These are phyloP conservation scores for Coemansia sp. DNA, from an alignment of 192 early-diverging fungal genomes.

Conservation along the genomic window DNA sequence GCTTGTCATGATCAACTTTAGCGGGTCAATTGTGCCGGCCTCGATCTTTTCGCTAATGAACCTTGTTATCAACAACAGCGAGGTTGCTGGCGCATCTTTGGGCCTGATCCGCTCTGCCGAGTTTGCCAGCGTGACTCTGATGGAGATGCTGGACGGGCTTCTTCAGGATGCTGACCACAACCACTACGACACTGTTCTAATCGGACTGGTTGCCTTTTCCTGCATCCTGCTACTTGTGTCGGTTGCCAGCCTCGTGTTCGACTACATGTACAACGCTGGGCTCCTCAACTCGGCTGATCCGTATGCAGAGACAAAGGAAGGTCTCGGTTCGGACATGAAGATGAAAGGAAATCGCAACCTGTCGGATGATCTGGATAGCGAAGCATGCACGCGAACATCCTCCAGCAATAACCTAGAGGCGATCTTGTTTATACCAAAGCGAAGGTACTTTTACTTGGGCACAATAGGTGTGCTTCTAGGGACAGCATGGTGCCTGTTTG, in stretches of 20 bases:
- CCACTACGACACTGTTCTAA: conserved; percentile 49
- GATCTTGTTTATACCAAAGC: conserved; percentile 17
- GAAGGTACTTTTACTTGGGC: conserved; percentile 43
- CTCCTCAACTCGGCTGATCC: conserved; percentile 43
- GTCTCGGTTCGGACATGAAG: background rate
- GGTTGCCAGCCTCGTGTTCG: conserved; percentile 22
- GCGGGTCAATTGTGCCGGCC: conserved; percentile 43
- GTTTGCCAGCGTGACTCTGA: conserved; percentile 52
- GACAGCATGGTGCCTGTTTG: conserved; percentile 43
- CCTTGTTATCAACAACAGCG: conserved; percentile 48
- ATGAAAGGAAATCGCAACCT: background rate
- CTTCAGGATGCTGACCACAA: conserved; percentile 55
- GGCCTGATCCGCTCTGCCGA: conserved; percentile 54
- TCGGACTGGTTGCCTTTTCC: conserved; percentile 46
- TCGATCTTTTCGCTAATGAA: conserved; percentile 52
- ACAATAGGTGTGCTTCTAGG: conserved; percentile 39
- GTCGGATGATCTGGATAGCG: background rate
- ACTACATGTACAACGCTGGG: conserved; percentile 29
- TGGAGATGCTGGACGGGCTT: conserved; percentile 56
- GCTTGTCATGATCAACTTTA: conserved; percentile 45
- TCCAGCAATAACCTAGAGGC: background rate
- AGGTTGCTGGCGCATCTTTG: conserved; percentile 51
- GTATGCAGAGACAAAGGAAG: conserved; percentile 10
- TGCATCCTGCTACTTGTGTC: conserved; percentile 37
- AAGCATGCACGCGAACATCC: background rate